Conservation (phyloP, 352 stramenopile genomes). For the Globisporangium paroecandrum region DNA sequence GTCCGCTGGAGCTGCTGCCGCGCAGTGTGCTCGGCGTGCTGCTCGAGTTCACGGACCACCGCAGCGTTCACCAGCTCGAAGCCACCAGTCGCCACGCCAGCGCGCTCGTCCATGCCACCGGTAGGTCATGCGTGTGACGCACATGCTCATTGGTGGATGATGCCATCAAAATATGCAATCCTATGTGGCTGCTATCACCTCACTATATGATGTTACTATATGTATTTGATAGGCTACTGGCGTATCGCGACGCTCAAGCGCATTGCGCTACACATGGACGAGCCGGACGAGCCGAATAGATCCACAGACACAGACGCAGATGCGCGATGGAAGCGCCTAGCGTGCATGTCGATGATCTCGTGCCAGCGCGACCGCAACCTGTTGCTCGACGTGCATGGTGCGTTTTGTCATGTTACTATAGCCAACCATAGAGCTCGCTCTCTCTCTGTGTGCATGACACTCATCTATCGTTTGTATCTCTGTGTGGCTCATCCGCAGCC, state of each 20-base stretch:
- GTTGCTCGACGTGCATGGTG: constrained; percentile 26
- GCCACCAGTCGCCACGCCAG: constrained; percentile 16
- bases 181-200: neutral
- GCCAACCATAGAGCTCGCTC: neutral
- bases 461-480: neutral
- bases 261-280: constrained; percentile 14
- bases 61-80: constrained; percentile 26
- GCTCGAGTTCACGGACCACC: constrained; percentile 28
- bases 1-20: constrained; percentile 22
- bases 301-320: neutral
- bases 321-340: constrained; percentile 27
- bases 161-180: neutral
- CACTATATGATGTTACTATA: neutral
- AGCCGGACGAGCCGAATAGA: constrained; percentile 13
- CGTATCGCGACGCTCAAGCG: constrained; percentile 12
- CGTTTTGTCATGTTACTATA: constrained; percentile 1
- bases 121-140: constrained; percentile 4
- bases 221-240: constrained; percentile 20
- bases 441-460: neutral
- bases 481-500: neutral
- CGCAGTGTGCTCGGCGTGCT: constrained; percentile 25
- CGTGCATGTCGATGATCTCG: constrained; percentile 20
- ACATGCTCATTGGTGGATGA: neutral
- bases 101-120: constrained; percentile 10
- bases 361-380: constrained; percentile 19